These are phyloP conservation scores for Fusarium sterilihyphosum DNA, from an alignment of 2,329 filamentous ascomycete genomes.

Conservation along the genomic window DNA sequence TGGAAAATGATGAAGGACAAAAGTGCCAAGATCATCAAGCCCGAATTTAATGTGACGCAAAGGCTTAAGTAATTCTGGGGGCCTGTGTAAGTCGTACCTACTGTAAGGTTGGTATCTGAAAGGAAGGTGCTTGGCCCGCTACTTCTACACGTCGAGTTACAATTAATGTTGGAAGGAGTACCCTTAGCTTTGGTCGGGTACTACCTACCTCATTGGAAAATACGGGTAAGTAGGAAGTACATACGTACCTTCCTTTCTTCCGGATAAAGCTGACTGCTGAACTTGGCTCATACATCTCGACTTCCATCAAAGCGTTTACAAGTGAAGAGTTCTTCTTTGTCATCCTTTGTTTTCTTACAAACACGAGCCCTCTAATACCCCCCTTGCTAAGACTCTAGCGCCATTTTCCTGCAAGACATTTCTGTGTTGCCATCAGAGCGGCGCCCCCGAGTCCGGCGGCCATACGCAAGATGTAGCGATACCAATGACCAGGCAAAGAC, in stretches of 20 bases:
- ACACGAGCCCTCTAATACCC: neutral
- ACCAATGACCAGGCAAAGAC: conserved; percentile 7
- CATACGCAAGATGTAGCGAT: conserved; percentile 12
- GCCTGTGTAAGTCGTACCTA: neutral
- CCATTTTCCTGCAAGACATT: neutral
- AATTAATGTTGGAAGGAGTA: neutral
- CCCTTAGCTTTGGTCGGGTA: neutral
- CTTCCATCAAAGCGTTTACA: neutral
- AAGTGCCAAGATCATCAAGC: conserved; percentile 4
- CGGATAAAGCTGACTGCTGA: neutral
- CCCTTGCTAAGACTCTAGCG: neutral
- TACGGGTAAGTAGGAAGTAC: neutral
- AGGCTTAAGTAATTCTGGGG: neutral
- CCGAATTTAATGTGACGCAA: neutral
- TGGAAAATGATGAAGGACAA: neutral
- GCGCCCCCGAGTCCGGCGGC: conserved; percentile 8
- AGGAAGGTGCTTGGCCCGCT: neutral
- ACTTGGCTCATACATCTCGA: neutral
- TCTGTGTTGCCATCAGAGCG: neutral
- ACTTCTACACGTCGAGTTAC: neutral
- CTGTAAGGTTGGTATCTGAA: neutral
- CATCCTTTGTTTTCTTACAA: neutral
- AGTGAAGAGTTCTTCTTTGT: neutral
- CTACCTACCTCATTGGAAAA: neutral
- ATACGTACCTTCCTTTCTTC: neutral